These are phyloP conservation scores for Diaporthe destruens DNA, from an alignment of 2,329 filamentous ascomycete species.

Conservation along the genomic window DNA sequence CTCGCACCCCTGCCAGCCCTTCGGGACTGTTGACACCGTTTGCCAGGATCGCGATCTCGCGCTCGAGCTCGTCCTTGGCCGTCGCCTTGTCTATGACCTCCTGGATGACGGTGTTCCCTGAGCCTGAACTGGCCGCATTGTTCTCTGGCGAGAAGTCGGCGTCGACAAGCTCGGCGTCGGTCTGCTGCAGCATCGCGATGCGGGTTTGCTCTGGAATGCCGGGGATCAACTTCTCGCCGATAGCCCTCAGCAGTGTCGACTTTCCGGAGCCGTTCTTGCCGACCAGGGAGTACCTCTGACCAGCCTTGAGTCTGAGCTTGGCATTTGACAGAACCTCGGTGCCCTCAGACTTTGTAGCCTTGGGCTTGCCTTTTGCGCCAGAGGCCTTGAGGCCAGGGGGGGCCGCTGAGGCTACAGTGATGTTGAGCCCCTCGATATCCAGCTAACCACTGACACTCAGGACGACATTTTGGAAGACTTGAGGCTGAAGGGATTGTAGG, in stretches of 20 bases:
- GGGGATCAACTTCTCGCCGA: constrained; percentile 83
- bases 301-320: constrained; percentile 78
- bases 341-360: constrained; percentile 59
- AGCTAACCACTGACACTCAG: constrained; percentile 57
- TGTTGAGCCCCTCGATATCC: constrained; percentile 79
- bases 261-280: constrained; percentile 88
- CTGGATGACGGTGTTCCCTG: constrained; percentile 67
- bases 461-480: not conserved
- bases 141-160: constrained; percentile 47
- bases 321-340: constrained; percentile 79
- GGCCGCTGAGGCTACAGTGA: constrained; percentile 67
- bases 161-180: constrained; percentile 55
- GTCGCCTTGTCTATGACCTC: constrained; percentile 75
- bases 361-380: constrained; percentile 59
- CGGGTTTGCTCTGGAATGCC: constrained; percentile 76
- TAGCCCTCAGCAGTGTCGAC: constrained; percentile 79
- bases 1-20: constrained; percentile 68
- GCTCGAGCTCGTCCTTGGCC: constrained; percentile 67
- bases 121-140: constrained; percentile 2
- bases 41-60: constrained; percentile 71
- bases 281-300: constrained; percentile 81
- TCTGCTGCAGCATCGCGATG: constrained; percentile 79
- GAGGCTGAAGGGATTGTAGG: not conserved
- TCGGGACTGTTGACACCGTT: constrained; percentile 71
- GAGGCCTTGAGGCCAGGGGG: constrained; percentile 27